phyloP scores from a whole-genome alignment of 208 protist genomes.

The Tritrichomonas musculus region DNA sequence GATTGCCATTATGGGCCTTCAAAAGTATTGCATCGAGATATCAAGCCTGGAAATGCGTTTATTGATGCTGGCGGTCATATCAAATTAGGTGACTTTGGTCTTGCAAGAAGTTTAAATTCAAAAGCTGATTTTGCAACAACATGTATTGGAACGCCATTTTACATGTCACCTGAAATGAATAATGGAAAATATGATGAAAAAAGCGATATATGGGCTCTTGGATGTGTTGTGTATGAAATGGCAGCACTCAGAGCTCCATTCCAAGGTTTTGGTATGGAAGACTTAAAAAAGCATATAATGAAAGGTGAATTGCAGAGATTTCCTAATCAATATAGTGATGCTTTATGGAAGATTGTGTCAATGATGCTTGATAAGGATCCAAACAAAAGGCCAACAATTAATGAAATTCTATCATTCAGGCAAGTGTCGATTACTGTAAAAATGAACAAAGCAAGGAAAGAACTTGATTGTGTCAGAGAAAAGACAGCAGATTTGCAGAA shows the following conservation, averaged over 20 bases:
- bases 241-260: conserved; percentile 48
- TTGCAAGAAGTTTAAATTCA: conserved; percentile 44
- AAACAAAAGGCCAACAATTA: neutral
- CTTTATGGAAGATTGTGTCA: neutral
- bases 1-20: neutral
- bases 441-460: too few species aligned
- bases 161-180: conserved; percentile 54
- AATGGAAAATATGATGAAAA: conserved; percentile 45
- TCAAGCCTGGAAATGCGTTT: conserved; percentile 59
- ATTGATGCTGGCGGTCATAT: conserved; percentile 35
- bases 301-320: neutral
- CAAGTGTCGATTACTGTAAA: neutral
- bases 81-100: conserved; percentile 60
- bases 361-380: neutral
- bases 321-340: neutral
- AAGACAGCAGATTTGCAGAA: too few species aligned
- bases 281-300: neutral
- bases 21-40: conserved; percentile 40
- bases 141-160: conserved; percentile 54
- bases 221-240: conserved; percentile 58
- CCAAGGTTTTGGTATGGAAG: neutral
- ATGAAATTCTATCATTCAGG: neutral
- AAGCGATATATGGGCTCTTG: conserved; percentile 56
- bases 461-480: too few species aligned
- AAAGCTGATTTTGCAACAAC: conserved; percentile 43